Base-by-base conservation (phyloP, 805 yeast species). In the Suhomyces vadensis region DNA sequence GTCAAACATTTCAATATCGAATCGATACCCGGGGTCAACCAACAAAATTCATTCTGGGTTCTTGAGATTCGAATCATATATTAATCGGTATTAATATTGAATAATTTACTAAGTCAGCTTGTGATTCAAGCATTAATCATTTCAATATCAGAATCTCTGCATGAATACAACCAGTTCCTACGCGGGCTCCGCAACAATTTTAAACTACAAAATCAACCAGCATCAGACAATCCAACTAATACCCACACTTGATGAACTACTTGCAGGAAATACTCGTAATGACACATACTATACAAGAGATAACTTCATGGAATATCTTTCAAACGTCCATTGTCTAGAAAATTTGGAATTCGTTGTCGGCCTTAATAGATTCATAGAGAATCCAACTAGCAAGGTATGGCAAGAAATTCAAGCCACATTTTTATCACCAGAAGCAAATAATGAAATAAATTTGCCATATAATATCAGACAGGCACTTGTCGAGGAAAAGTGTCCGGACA, bases 371-470 rank as follows among this genome's bases (percentile, higher is more conserved):
- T 55, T 52, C 35, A 43, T 57, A 19, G 22, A n/a, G 14, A 22
- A 21, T 43, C 53, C 42, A 45, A 53, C 43, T 38, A 36, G 33
- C 37, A 41, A 37, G 5, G 48, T 47, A 31, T 69, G 74, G 74
- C 37, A 48, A 14, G 37, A 39, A 10, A 60, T 69, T 16, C 56
- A 60, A 44, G 46, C 50, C 27, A 49, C 45, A 23, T 69, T 61
- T 49, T 44, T 69, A 11, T 44, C 54, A n/a, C 54, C 55, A 4
- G 61, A 65, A 27, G 56, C 68, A 2, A 44, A 50, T 10, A 63
- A 60, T 43, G 74, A 69, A 43, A 56, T 69, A 43, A 69, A 69
- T 39, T 42, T 69, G 5, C 69, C 73, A 1, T 55, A 53, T 37
- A 43, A 42, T 21, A 42, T 61, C 31, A 61, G 56, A 40, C 49